Evolutionary conservation across 345 rosid species (phyloP), one percentile per base, ranked within the genome.

Genomic region (Linum trigynum): DNA sequence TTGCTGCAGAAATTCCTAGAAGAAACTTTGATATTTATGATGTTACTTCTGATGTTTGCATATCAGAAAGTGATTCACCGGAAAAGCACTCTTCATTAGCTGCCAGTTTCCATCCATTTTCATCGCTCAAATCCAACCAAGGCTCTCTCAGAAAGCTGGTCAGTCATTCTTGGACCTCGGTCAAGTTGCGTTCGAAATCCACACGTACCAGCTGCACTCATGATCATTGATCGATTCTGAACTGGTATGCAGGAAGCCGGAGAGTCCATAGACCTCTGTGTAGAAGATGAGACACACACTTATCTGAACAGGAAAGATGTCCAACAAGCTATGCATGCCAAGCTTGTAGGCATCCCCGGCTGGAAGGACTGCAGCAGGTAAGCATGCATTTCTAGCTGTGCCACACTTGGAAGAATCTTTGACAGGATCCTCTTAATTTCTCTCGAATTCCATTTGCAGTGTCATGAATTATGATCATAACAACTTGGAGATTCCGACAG

Each of bases 261-360:
- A 7, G 63, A 64, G 39, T 64, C 60, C 32, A 17, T 69, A 42
- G 72, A 73, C 43, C 51, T 56, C 38, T 69, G 77, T 56, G 62
- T 73, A 10, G 37, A 43, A 38, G 17, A 38, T 10, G 65, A 73
- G 16, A 3, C 66, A 32, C 10, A 14, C 3, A 23, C 55, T 1
- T 69, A 69, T 11, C 39, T 73, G 63, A 73, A 73, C 62, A 64
- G 32, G n/a, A 65, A 68, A 73, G 59, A 64, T 4, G 69, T 73
- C 16, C 77, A 65, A 61, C 57, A 57, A 63, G 72, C 77, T 23
- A 55, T 73, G 39, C 72, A 73, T 65, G 77, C 72, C 17, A 32
- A 56, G 48, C 77, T 69, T 6, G 57, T 73, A 1, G 77, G 77
- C 38, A 40, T 73, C 50, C 36, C 55, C 50, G 55, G 17, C 35